phyloP scores from a whole-genome alignment of 2,329 filamentous ascomycete species.

The Amphichorda felina region DNA sequence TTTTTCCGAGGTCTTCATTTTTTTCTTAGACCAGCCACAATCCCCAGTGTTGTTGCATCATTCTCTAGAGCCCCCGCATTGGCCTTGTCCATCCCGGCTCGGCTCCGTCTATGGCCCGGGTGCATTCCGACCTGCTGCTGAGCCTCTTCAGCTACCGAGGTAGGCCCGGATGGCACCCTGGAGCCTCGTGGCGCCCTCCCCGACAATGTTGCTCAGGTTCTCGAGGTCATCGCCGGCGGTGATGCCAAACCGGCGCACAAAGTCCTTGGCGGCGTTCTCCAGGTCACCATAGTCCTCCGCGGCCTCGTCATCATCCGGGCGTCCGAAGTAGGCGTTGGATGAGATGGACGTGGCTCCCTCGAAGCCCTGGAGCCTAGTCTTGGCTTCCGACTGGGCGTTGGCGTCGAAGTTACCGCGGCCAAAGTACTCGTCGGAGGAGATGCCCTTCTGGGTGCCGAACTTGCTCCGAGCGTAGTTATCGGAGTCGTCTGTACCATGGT shows the following conservation, averaged over 20 bases:
- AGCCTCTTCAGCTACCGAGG: conserved; percentile 38
- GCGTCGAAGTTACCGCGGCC: conserved; percentile 82
- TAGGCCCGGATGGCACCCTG: conserved; percentile 64
- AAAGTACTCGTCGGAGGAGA: conserved; percentile 97
- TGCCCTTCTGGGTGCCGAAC: conserved; percentile 88
- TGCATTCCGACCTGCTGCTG: too few relatives aligned
- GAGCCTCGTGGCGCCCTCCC: conserved; percentile 73
- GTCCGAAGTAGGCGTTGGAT: conserved; percentile 94
- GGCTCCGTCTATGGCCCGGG: too few relatives aligned
- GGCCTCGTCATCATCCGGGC: conserved; percentile 63
- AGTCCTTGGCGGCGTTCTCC: conserved; percentile 89
- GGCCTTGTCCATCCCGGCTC: too few relatives aligned
- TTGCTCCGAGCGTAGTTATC: conserved; percentile 77
- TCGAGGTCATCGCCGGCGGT: conserved; percentile 94
- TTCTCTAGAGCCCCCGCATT: too few relatives aligned
- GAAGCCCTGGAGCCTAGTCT: conserved; percentile 77
- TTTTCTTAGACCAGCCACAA: too few relatives aligned
- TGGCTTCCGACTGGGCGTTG: conserved; percentile 70
- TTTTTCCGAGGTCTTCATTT: too few relatives aligned
- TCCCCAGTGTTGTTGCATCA: too few relatives aligned
- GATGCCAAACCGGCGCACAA: conserved; percentile 87
- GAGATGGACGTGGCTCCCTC: conserved; percentile 89
- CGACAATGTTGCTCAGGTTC: conserved; percentile 71
- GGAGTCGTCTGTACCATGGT: conserved; percentile 46
- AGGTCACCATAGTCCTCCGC: conserved; percentile 79